Base-by-base conservation (phyloP, 345 rosid genomes). In the Moricandia arvensis region DNA sequence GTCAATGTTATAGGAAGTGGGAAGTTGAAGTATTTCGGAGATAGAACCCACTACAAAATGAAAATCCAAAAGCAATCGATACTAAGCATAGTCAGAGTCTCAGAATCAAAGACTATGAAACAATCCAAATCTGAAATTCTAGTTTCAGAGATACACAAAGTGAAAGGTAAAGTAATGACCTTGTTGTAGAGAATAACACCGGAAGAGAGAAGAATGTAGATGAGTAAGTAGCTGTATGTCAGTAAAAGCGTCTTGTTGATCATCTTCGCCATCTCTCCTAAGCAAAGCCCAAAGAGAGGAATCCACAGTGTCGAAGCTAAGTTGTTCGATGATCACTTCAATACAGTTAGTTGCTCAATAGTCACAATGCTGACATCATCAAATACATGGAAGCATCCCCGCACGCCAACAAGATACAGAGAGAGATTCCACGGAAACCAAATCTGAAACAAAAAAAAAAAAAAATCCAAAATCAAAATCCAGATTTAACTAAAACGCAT, bases 151-250 rank as follows among this genome's bases (percentile, higher is more conserved):
- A n/a, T n/a, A n/a, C n/a, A n/a, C n/a, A n/a, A n/a, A n/a, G n/a
- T n/a, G n/a, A n/a, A n/a, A n/a, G n/a, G n/a, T n/a, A n/a, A 30
- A 54, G 1, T 69, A 59, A 35, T 79, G 71, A 90, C 97, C 97
- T 95, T 95, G 85, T 95, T 95, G 78, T 95, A 95, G 70, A 95
- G 81, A 73, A 95, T 95, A 67, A 95, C 99, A 55, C 91, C 96
- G 3, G 95, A 91, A 10, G 96, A 91, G 37, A 94, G 97, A 33
- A 87, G 2, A 84, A 94, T 84, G 87, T 91, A 95, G 84, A 90
- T 78, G 66, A 93, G 79, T 45, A 92, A 85, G 86, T 90, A 95
- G 68, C 87, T 62, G 74, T 95, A 95, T 10, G 99, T 95, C 74
- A 95, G 74, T 29, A 95, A 81, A 37, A 87, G 93, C 13, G 96